phyloP scores from a whole-genome alignment of 169 alveolate species.

The Miamiensis avidus region DNA sequence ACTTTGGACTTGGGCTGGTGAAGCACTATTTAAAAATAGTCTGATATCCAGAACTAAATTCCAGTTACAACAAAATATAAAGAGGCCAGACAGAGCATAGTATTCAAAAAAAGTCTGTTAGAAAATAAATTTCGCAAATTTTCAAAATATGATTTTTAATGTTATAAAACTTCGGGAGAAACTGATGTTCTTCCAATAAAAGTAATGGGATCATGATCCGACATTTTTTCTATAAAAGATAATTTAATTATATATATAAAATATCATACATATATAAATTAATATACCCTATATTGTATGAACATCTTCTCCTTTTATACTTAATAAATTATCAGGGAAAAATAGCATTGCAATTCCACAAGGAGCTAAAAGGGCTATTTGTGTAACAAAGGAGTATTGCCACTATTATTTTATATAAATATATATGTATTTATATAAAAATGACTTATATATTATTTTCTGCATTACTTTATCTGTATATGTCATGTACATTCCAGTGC shows the following conservation, averaged over 20 bases:
- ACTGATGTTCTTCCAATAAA: not conserved
- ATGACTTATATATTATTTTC: no score
- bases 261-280: not conserved
- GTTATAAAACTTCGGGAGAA: constrained; percentile 8
- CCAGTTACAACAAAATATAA: constrained; percentile 74
- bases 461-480: constrained; percentile 18
- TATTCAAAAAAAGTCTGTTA: constrained; percentile 40
- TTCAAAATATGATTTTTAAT: not conserved
- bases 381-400: constrained; percentile 23
- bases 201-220: not conserved
- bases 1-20: constrained; percentile 44
- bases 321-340: not conserved
- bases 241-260: no score
- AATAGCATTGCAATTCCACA: constrained; percentile 13
- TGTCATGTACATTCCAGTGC: constrained; percentile 45
- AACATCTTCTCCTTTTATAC: not conserved
- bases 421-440: not conserved
- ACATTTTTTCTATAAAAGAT: no score
- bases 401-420: constrained; percentile 8
- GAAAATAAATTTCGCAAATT: constrained; percentile 3
- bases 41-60: constrained; percentile 79
- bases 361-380: constrained; percentile 22
- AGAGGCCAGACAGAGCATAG: constrained; percentile 55
- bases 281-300: not conserved
- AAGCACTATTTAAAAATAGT: constrained; percentile 56